Evolutionary conservation across 139 green algal species (phyloP).

Genomic region (Tetraselmis chui): DNA sequence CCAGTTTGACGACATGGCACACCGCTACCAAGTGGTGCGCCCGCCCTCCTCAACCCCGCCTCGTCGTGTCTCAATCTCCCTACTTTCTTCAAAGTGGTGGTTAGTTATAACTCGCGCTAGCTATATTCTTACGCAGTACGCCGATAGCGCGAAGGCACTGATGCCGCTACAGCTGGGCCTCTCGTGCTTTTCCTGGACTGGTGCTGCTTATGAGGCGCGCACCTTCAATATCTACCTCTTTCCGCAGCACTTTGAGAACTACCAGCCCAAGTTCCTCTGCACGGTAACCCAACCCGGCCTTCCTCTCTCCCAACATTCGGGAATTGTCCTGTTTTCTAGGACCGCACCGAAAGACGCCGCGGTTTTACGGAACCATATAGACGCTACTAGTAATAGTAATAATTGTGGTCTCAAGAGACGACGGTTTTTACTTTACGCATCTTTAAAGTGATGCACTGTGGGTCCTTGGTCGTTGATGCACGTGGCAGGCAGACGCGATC

Average conservation of each 20-base stretch:
- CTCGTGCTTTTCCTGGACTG: not conserved
- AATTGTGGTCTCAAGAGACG: no score
- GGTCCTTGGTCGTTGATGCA: no score
- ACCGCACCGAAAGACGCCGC: no score
- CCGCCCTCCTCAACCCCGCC: not conserved
- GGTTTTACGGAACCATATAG: no score
- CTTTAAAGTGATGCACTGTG: no score
- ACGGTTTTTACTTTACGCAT: no score
- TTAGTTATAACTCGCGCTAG: no score
- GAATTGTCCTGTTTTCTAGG: no score
- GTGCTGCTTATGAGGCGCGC: not conserved
- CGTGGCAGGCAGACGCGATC: not conserved
- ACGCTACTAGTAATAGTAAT: no score
- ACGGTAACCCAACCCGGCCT: not conserved
- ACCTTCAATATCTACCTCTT: not conserved
- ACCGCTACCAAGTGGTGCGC: not conserved
- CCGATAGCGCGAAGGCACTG: not conserved
- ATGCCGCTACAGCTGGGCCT: not conserved
- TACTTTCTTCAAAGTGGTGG: no score
- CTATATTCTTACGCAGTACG: not conserved
- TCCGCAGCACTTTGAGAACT: not conserved
- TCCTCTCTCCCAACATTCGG: not conserved
- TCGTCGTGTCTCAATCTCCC: no score
- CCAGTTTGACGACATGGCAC: not conserved
- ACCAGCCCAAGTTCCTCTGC: not conserved